phyloP scores from a whole-genome alignment of 1,284 basidiomycete species.

The Fomitopsis schrenkii region DNA sequence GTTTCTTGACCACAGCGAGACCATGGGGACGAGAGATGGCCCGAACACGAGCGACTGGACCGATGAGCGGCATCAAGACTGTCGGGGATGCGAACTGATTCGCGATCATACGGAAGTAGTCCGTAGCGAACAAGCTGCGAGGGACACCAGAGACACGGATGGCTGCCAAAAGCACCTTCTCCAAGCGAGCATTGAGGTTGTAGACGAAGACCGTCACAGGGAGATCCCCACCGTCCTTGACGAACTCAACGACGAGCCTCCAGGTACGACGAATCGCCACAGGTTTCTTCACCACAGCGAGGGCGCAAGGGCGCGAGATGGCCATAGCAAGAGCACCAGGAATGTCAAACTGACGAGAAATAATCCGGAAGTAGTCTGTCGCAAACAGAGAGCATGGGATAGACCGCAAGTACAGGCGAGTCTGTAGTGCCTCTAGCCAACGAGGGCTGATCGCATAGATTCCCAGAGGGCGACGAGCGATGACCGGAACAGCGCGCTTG shows the following conservation, averaged over 20 bases:
- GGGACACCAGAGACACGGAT: not conserved
- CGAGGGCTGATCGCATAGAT: not conserved
- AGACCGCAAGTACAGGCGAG: not conserved
- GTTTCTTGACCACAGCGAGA: no score
- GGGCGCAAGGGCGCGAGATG: not conserved
- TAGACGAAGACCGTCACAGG: not conserved
- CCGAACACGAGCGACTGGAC: not conserved
- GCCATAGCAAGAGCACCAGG: not conserved
- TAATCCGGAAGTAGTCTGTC: not conserved
- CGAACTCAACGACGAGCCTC: not conserved
- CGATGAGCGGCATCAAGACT: not conserved
- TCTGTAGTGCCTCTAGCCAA: not conserved
- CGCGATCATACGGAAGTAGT: not conserved
- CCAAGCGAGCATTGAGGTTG: not conserved
- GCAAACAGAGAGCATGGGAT: not conserved
- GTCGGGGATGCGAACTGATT: not conserved
- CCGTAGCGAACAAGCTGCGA: not conserved
- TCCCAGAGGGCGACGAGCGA: not conserved
- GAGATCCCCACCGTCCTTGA: not conserved
- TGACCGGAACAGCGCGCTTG: not conserved
- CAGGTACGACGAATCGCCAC: not conserved
- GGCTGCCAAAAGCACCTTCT: not conserved
- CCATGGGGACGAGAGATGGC: no score
- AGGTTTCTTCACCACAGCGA: not conserved
- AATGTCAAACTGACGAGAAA: not conserved